Evolutionary conservation across 2,329 filamentous ascomycete genomes (phyloP), one percentile per base, ranked within the genome.

Genomic region (Penicillium fuscoglaucum): DNA sequence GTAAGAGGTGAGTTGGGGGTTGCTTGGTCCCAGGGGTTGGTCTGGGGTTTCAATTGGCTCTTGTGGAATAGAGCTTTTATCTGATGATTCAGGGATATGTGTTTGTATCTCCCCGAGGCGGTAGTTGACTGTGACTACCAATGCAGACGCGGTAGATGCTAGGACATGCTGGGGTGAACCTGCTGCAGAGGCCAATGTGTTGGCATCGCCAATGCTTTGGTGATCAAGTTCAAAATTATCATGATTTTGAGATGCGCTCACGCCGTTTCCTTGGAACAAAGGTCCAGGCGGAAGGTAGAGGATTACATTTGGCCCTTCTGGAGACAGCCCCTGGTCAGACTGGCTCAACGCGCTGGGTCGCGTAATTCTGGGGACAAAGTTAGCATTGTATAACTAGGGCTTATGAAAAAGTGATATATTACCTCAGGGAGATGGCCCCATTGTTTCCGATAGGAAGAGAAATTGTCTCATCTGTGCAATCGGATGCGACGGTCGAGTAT

Each of bases 41-140:
- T 61, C 21, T 12, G 35, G 35, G n/a, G 10, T 2, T 40, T 31
- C 44, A 26, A 17, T 41, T 26, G 28, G 35, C 48, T 50, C 12
- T 43, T 50, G n/a, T 1, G 24, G 7, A 4, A 13, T 35, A 9
- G 43, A 21, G 2, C 6, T 19, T 48, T 29, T 8, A 55, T 43
- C 37, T 39, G 21, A 19, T n/a, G 40, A 41, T 49, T 12, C 15
- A 37, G 40, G 6, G 9, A 31, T 29, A 4, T 15, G 6, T 28
- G 26, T 28, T 45, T 24, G 41, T 21, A 21, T 47, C 13, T 45
- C 54, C 31, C 72, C 75, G 6, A 78, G 66, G 12, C 76, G 73
- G 63, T 78, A 79, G 52, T 78, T 73, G 40, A 79, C 65, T 12
- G 73, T 77, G 12, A 78, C 76, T 1, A 78, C 65, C 3, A 70